Conservation (phyloP, 148 eudicot species). For the Camellia lanceoleosa region DNA sequence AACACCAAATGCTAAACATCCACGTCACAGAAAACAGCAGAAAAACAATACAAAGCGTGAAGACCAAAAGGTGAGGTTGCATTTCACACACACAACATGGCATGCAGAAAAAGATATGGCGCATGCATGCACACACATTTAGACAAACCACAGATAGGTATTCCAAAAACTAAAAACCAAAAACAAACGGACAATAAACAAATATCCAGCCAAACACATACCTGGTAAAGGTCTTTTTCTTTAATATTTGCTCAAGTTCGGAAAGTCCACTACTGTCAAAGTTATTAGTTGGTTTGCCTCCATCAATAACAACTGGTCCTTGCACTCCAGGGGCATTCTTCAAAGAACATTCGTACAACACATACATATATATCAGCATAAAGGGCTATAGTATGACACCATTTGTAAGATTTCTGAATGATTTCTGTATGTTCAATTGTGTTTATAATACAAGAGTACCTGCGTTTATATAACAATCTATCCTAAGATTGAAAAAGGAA, state of each 20-base stretch:
- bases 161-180: not conserved
- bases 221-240: conserved; percentile 88
- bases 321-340: conserved; percentile 36
- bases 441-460: too few species aligned
- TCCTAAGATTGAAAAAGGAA: too few species aligned
- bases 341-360: conserved; percentile 11
- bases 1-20: not conserved
- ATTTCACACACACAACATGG: not conserved
- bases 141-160: not conserved
- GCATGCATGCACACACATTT: not conserved
- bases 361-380: not conserved
- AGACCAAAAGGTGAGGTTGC: not conserved
- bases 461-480: too few species aligned
- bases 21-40: not conserved
- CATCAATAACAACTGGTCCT: conserved; percentile 21
- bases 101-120: too few species aligned
- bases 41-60: not conserved
- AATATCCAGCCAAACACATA: conserved; percentile 17
- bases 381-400: not conserved
- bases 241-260: conserved; percentile 77
- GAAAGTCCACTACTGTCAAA: conserved; percentile 40
- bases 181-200: not conserved
- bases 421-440: too few species aligned
- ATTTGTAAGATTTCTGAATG: not conserved
- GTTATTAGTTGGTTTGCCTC: conserved; percentile 14